Conservation (phyloP, 768 basidiomycete species). For the Xerocomus potaroensis region DNA sequence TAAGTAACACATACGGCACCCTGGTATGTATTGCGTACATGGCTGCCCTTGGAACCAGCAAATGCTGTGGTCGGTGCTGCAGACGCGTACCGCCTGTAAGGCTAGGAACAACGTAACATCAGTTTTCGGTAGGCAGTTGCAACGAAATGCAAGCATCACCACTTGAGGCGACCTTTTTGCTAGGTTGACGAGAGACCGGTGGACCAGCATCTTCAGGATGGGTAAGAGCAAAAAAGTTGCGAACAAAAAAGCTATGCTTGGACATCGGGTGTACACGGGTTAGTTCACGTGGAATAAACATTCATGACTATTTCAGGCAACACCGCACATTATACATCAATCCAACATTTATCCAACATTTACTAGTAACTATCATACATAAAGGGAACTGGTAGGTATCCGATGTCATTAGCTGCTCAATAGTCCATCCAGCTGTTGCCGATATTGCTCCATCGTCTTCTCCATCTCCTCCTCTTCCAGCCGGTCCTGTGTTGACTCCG, state of each 20-base stretch:
- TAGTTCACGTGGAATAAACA: slow-evolving; percentile 20
- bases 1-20: slow-evolving; percentile 1
- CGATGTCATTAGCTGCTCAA: slow-evolving; percentile 44
- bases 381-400: slow-evolving; percentile 11
- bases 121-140: no score
- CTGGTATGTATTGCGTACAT: slow-evolving; percentile 48
- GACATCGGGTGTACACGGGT: slow-evolving; percentile 24
- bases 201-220: slow-evolving; percentile 49
- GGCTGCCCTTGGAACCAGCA: slow-evolving; percentile 82
- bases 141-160: no score
- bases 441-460: slow-evolving; percentile 85
- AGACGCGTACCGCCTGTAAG: slow-evolving; percentile 60
- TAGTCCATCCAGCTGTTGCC: slow-evolving; percentile 83
- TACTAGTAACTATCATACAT: slow-evolving; percentile 9
- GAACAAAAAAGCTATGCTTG: slow-evolving; percentile 10
- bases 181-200: slow-evolving; percentile 52
- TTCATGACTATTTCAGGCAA: no score
- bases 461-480: slow-evolving; percentile 80
- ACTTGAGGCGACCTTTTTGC: slow-evolving; percentile 52
- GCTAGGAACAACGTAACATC: slow-evolving; percentile 33
- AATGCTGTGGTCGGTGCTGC: slow-evolving; percentile 83
- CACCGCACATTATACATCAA: no score
- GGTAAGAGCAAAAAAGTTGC: slow-evolving; percentile 14
- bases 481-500: slow-evolving; percentile 55
- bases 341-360: no score